These are phyloP conservation scores for Ustilago shanxiensis DNA, from an alignment of 1,284 basidiomycete species.

Conservation along the genomic window DNA sequence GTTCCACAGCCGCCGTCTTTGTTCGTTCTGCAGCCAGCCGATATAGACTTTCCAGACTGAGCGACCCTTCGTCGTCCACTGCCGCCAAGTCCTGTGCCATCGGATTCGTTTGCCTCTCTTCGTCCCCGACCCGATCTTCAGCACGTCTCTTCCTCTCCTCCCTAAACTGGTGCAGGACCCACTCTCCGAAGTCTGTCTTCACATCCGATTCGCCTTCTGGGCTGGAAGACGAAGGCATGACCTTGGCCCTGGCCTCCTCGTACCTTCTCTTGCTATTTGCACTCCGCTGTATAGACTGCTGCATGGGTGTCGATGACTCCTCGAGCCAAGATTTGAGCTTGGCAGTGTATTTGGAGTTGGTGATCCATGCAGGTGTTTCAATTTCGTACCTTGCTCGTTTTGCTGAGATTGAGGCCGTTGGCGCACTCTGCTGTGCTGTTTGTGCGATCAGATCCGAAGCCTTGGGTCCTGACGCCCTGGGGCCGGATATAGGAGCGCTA, in stretches of 20 bases:
- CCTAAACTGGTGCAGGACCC: conserved; percentile 28
- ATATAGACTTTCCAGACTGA: conserved; percentile 24
- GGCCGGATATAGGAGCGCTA: neutral
- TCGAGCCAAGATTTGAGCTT: conserved; percentile 44
- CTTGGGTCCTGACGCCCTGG: neutral
- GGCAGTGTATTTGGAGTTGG: conserved; percentile 33
- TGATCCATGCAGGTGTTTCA: conserved; percentile 37
- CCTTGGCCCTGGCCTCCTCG: conserved; percentile 9
- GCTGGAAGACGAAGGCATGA: conserved; percentile 18
- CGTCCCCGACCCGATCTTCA: neutral
- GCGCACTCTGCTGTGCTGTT: neutral
- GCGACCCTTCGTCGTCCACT: conserved; percentile 2
- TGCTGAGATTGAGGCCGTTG: neutral
- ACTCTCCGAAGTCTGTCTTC: conserved; percentile 24
- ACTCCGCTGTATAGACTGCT: conserved; percentile 21
- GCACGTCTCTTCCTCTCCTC: conserved; percentile 9
- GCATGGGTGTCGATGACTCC: conserved; percentile 18
- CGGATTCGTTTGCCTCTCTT: too few relatives aligned
- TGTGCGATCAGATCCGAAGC: conserved; percentile 13
- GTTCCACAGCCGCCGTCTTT: conserved; percentile 30
- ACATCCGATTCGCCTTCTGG: neutral
- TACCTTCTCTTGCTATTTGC: conserved; percentile 18
- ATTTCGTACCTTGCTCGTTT: conserved; percentile 23
- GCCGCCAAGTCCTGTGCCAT: neutral
- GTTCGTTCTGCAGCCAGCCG: conserved; percentile 33